Evolutionary conservation across 2,329 filamentous ascomycete genomes (phyloP).

Genomic region (Venturia aucupariae): DNA sequence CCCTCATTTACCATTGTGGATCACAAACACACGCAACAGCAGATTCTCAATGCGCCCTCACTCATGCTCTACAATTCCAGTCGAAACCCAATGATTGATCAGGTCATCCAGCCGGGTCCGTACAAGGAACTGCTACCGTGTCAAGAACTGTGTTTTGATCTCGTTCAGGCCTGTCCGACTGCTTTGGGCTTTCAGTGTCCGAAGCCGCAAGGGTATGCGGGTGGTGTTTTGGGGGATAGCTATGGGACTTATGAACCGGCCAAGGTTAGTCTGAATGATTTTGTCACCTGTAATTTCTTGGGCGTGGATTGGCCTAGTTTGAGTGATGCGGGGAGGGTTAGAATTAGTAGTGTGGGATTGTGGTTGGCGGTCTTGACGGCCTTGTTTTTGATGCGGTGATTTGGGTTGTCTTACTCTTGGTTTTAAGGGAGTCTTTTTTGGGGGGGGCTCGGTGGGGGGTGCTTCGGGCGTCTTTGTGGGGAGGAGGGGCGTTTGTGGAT

Average conservation of each 20-base stretch:
- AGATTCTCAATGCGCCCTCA: slow-evolving; percentile 17
- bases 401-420: too few relatives aligned
- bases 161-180: slow-evolving; percentile 79
- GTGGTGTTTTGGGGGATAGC: not conserved
- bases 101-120: slow-evolving; percentile 64
- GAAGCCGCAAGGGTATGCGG: not conserved
- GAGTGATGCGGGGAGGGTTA: not conserved
- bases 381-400: not conserved
- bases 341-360: not conserved
- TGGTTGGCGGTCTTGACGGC: not conserved
- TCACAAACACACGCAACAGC: slow-evolving; percentile 19
- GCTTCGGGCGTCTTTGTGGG: too few relatives aligned
- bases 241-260: slow-evolving; percentile 7
- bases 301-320: slow-evolving; percentile 14
- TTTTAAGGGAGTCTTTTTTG: too few relatives aligned
- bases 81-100: slow-evolving; percentile 65
- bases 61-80: slow-evolving; percentile 44
- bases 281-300: slow-evolving; percentile 12
- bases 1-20: slow-evolving; percentile 23
- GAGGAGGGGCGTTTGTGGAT: too few relatives aligned
- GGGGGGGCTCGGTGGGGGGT: too few relatives aligned
- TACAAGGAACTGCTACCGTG: slow-evolving; percentile 93
- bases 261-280: not conserved
- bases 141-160: slow-evolving; percentile 73
- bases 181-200: slow-evolving; percentile 71